Evolutionary conservation across 345 rosid species (phyloP).

Genomic region (Eutrema yunnanense): DNA sequence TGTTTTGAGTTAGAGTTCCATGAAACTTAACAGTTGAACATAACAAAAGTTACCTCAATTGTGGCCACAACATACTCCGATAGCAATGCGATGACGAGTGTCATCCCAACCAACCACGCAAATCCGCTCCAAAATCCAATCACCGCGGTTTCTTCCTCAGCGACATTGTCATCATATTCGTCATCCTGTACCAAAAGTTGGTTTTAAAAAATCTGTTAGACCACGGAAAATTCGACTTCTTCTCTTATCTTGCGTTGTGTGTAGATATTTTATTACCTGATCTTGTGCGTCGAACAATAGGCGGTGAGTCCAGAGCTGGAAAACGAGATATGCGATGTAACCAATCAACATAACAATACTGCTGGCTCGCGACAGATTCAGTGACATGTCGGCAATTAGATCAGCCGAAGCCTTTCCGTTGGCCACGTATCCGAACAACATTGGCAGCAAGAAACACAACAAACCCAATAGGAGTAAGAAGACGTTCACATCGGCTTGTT

Average conservation of each 20-base stretch:
- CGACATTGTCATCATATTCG: conserved; percentile 34
- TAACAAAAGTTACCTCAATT: conserved; percentile 57
- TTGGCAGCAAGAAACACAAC: conserved; percentile 73
- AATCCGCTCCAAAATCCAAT: conserved; percentile 88
- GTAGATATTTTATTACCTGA: not conserved
- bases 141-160: conserved; percentile 57
- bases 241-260: not conserved
- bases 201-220: not conserved
- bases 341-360: conserved; percentile 72
- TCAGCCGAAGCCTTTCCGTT: conserved; percentile 14
- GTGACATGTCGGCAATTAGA: conserved; percentile 28
- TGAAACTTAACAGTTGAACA: not conserved
- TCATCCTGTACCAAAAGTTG: conserved; percentile 31
- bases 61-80: conserved; percentile 97
- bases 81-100: conserved; percentile 64
- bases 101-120: conserved; percentile 83
- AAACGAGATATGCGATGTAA: conserved; percentile 68
- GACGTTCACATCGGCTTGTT: conserved; percentile 89
- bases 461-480: conserved; percentile 66
- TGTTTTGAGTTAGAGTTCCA: not conserved
- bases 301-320: conserved; percentile 84
- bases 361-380: conserved; percentile 70
- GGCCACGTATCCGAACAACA: conserved; percentile 53
- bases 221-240: not conserved
- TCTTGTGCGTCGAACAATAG: conserved; percentile 31